Conservation (phyloP, 257 asterid genomes). For the Cynanchum wilfordii region DNA sequence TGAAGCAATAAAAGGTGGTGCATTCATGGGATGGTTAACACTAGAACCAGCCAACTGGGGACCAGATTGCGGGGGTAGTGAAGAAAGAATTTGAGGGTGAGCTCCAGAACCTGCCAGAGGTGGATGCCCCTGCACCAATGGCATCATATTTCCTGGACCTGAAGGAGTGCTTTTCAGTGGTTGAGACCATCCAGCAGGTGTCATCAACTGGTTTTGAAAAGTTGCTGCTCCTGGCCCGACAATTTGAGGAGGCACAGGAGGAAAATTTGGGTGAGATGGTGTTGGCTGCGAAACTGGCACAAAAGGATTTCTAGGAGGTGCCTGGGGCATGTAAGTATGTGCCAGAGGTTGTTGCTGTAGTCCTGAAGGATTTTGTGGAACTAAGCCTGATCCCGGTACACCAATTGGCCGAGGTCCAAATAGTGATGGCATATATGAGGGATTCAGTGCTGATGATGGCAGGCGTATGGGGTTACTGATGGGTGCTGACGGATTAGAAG, state of each 20-base stretch:
- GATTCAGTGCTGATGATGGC: conserved; percentile 34
- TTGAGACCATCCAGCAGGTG: conserved; percentile 36
- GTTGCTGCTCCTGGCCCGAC: conserved; percentile 22
- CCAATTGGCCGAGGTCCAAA: conserved; percentile 44
- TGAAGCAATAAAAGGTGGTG: conserved; percentile 15
- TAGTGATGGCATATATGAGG: conserved; percentile 35
- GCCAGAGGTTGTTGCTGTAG: conserved; percentile 36
- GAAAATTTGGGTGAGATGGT: conserved; percentile 24
- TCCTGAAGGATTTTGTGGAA: conserved; percentile 43
- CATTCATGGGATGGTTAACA: conserved; percentile 21
- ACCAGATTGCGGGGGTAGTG: conserved; percentile 35
- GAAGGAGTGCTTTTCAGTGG: conserved; percentile 28
- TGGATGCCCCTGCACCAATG: conserved; percentile 22
- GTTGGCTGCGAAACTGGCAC: conserved; percentile 27
- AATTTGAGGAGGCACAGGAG: conserved; percentile 19
- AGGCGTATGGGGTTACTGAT: conserved; percentile 30
- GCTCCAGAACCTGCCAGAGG: conserved; percentile 26
- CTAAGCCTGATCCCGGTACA: conserved; percentile 42
- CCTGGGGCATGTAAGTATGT: conserved; percentile 39
- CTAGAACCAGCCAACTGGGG: conserved; percentile 34
- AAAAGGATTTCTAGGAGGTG: conserved; percentile 38
- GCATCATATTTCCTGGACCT: conserved; percentile 29
- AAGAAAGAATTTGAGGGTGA: conserved; percentile 24
- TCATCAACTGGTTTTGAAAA: conserved; percentile 16
- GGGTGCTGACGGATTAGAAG: conserved; percentile 32